phyloP scores from a whole-genome alignment of 2,329 filamentous ascomycete genomes.

The Ceratocystis cubensis region DNA sequence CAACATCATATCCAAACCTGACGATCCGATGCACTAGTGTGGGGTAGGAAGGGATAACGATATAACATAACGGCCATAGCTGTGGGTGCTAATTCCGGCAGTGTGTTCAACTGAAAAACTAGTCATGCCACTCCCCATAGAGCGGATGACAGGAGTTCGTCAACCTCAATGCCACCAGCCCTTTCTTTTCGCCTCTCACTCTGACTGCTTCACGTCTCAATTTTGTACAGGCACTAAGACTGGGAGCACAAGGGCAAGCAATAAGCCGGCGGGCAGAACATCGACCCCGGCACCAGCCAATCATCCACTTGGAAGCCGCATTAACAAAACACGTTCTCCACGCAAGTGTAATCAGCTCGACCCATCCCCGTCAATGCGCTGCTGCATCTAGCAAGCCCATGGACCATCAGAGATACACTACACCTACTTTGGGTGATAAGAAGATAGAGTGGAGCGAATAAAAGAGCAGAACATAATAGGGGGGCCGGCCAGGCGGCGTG shows the following conservation, averaged over 20 bases:
- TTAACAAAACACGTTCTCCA: neutral
- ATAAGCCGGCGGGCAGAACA: neutral
- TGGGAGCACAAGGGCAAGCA: neutral
- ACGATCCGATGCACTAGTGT: conserved; percentile 6
- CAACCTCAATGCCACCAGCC: too few species aligned
- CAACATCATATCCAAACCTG: neutral
- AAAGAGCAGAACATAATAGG: neutral
- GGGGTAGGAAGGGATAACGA: neutral
- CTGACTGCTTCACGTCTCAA: too few species aligned
- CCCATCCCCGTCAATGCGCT: neutral
- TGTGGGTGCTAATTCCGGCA: neutral
- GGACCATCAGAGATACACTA: neutral
- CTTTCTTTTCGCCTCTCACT: too few species aligned
- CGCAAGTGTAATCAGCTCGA: neutral
- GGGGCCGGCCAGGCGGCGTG: neutral
- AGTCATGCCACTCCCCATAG: neutral
- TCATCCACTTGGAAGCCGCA: neutral
- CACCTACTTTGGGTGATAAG: neutral
- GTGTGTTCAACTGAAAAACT: neutral
- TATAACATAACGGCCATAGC: neutral
- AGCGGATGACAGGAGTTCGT: neutral
- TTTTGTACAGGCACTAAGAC: neutral
- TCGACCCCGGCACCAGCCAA: neutral
- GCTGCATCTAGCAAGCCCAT: neutral
- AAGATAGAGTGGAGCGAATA: neutral